phyloP scores from a whole-genome alignment of 306 rosid species.

The Mimosa pudica region DNA sequence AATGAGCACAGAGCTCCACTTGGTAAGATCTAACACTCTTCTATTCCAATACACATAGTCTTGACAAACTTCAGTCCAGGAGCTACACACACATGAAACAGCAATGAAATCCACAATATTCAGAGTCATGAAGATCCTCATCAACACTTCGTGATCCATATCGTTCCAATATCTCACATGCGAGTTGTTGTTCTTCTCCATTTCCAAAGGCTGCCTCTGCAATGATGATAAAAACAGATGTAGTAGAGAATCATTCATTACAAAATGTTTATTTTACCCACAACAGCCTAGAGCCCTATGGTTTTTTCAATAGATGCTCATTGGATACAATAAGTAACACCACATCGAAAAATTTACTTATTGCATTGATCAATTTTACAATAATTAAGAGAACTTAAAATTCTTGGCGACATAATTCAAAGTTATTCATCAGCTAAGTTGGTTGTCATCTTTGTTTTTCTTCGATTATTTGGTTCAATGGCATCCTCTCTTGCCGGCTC shows the following conservation, averaged over 20 bases:
- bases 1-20: not conserved
- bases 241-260: not conserved
- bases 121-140: constrained; percentile 28
- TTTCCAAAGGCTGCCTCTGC: not conserved
- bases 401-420: not conserved
- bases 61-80: not conserved
- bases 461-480: too few species aligned
- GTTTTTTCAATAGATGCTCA: not conserved
- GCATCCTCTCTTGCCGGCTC: too few species aligned
- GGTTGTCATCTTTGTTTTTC: not conserved
- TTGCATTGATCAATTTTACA: not conserved
- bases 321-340: not conserved
- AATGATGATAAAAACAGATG: not conserved
- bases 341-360: not conserved
- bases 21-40: constrained; percentile 24
- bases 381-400: too few species aligned
- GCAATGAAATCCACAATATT: constrained; percentile 30
- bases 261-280: not conserved
- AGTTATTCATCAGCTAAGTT: not conserved
- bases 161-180: not conserved
- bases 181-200: not conserved
- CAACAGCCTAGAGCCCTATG: not conserved
- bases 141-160: not conserved
- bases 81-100: constrained; percentile 30
- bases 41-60: constrained; percentile 32